Conservation (phyloP, 1,284 basidiomycete genomes). For the Puccinia triticina region DNA sequence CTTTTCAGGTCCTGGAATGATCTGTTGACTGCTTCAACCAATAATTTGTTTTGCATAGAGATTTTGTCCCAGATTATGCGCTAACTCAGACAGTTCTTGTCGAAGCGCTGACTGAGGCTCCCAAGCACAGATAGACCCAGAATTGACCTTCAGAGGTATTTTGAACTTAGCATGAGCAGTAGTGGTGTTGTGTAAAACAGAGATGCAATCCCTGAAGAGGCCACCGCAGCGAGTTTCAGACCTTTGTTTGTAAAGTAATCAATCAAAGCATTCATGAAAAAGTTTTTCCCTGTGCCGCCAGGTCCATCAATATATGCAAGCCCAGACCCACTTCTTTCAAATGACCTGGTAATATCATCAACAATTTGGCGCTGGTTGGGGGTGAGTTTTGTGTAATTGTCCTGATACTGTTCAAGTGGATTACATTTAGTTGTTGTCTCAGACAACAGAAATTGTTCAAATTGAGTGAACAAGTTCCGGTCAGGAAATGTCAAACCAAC, state of each 20-base stretch:
- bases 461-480: no score
- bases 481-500: no score
- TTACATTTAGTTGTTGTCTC: no score
- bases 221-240: not conserved
- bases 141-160: not conserved
- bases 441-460: no score
- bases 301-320: not conserved
- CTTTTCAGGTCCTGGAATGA: not conserved
- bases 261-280: not conserved
- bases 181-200: not conserved
- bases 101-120: no score
- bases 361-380: no score
- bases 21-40: not conserved
- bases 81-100: not conserved
- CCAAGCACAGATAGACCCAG: not conserved
- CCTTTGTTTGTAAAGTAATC: not conserved
- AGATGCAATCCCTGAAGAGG: not conserved
- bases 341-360: no score
- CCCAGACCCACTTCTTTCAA: no score
- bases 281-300: not conserved
- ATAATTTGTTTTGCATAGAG: not conserved
- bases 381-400: no score
- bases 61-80: conserved; percentile 25
- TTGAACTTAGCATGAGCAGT: conserved; percentile 10
- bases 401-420: no score